phyloP scores from a whole-genome alignment of 768 basidiomycete genomes.

The Lactarius vividus region DNA sequence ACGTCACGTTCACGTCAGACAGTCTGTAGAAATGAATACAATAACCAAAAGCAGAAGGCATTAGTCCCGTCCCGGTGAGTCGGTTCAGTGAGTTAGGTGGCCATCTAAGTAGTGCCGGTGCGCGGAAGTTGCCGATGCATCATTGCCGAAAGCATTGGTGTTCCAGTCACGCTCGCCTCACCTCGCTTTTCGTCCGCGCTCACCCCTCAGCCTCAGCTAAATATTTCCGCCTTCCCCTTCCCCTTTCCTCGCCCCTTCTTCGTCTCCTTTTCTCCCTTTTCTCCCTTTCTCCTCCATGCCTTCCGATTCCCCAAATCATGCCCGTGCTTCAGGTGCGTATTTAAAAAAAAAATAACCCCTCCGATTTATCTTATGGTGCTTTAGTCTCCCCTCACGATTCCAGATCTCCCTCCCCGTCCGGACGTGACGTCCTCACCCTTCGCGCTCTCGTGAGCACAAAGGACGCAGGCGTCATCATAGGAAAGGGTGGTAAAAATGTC shows the following conservation, averaged over 20 bases:
- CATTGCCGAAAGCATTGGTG: not conserved
- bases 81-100: no score
- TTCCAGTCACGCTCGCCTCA: slow-evolving; percentile 4
- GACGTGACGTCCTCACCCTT: slow-evolving; percentile 78
- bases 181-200: slow-evolving; percentile 21
- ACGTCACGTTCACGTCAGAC: no score
- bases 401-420: slow-evolving; percentile 70
- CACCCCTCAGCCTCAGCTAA: slow-evolving; percentile 19
- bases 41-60: no score
- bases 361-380: slow-evolving; percentile 26
- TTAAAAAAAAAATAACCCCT: slow-evolving; percentile 6
- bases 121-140: not conserved
- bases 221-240: slow-evolving; percentile 12
- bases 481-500: slow-evolving; percentile 96
- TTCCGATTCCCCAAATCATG: slow-evolving; percentile 55
- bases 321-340: slow-evolving; percentile 49
- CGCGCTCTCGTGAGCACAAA: slow-evolving; percentile 95
- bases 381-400: slow-evolving; percentile 64
- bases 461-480: slow-evolving; percentile 96
- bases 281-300: slow-evolving; percentile 51
- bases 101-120: not conserved
- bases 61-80: no score
- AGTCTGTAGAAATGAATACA: no score
- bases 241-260: slow-evolving; percentile 32
- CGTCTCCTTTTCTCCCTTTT: slow-evolving; percentile 33